Evolutionary conservation across 2,329 filamentous ascomycete species (phyloP).

Genomic region (Aspergillus felis): DNA sequence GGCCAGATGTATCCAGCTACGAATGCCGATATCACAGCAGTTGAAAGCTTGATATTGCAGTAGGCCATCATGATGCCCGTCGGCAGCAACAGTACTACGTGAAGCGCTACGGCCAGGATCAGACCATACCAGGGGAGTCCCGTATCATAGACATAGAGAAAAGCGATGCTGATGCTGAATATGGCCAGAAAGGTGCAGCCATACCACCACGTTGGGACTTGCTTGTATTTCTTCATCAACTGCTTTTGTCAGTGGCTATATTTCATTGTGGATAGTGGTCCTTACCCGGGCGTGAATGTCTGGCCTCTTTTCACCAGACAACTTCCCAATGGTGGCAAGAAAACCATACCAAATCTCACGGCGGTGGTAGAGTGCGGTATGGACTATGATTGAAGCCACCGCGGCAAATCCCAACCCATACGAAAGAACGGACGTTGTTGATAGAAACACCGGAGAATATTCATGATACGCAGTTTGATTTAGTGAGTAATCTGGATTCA

Average conservation of each 20-base stretch:
- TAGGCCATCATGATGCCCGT: constrained; percentile 17
- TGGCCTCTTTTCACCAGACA: constrained; percentile 47
- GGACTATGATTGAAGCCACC: constrained; percentile 60
- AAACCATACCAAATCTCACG: constrained; percentile 57
- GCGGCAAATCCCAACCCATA: constrained; percentile 67
- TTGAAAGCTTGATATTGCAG: constrained; percentile 14
- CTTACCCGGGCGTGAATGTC: constrained; percentile 46
- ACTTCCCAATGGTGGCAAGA: constrained; percentile 41
- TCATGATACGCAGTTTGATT: constrained; percentile 24
- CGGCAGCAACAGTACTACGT: constrained; percentile 13
- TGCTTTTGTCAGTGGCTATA: constrained; percentile 8
- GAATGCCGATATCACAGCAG: constrained; percentile 12
- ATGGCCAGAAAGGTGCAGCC: constrained; percentile 40
- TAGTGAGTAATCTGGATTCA: constrained; percentile 24
- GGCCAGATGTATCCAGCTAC: constrained; percentile 28
- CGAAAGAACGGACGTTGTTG: constrained; percentile 62
- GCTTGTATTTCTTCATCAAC: constrained; percentile 50
- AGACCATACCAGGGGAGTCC: constrained; percentile 35
- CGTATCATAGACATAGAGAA: constrained; percentile 29
- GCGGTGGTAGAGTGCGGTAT: constrained; percentile 60
- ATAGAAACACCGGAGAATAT: constrained; percentile 54
- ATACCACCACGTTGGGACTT: constrained; percentile 56
- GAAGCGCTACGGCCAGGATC: constrained; percentile 10
- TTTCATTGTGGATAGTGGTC: background rate
- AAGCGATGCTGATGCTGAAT: constrained; percentile 43